Evolutionary conservation across 1,139 yeast genomes (phyloP).

Genomic region (Lizanozyma gosingica): DNA sequence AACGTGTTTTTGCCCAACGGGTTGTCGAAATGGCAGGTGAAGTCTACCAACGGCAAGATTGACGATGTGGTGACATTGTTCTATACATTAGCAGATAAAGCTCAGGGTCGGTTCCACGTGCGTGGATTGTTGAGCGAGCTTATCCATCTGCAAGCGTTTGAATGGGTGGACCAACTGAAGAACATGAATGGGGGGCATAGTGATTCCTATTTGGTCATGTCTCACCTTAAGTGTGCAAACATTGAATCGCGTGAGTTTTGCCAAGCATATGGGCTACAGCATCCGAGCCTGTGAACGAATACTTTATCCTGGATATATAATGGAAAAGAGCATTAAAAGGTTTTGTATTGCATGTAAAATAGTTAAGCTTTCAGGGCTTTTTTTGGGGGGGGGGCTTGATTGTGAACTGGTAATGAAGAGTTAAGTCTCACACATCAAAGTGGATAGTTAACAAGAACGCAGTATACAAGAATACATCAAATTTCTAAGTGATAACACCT

Average conservation of each 20-base stretch:
- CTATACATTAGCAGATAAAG: neutral
- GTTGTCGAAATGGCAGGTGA: slow-evolving; percentile 23
- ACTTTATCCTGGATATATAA: too few relatives aligned
- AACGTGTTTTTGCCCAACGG: slow-evolving; percentile 26
- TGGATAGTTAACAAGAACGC: too few relatives aligned
- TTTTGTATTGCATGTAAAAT: too few relatives aligned
- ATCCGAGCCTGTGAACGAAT: too few relatives aligned
- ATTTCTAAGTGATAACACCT: too few relatives aligned
- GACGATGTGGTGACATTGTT: slow-evolving; percentile 11
- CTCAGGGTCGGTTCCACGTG: neutral
- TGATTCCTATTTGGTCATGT: neutral
- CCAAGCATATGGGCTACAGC: neutral
- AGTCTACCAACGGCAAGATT: slow-evolving; percentile 6
- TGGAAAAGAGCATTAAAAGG: too few relatives aligned
- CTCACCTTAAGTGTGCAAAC: neutral
- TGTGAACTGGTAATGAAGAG: too few relatives aligned
- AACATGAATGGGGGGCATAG: neutral
- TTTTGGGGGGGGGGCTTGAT: too few relatives aligned
- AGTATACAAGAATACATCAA: too few relatives aligned
- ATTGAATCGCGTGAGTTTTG: neutral
- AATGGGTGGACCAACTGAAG: neutral
- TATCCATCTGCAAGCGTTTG: neutral
- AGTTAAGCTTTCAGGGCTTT: too few relatives aligned
- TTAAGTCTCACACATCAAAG: too few relatives aligned
- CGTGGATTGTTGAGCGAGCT: neutral